Evolutionary conservation across 306 rosid genomes (phyloP), one percentile per base, ranked within the genome.

Genomic region (Quercus agrifolia): DNA sequence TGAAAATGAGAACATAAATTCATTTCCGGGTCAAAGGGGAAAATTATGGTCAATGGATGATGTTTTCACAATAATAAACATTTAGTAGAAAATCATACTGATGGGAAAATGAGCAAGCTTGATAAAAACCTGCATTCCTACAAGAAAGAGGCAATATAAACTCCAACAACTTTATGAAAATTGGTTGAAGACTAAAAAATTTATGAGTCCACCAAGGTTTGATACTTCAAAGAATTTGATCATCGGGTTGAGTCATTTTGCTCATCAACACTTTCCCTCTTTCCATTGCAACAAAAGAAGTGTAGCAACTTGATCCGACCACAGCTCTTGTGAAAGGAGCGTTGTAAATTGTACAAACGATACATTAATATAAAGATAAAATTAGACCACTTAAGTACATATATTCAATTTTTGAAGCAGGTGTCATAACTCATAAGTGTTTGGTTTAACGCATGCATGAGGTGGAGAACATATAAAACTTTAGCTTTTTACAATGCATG

Each of bases 261-360:
- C 74, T 87, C 90, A 28, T 67, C 69, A 0, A 79, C 13, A 41
- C 46, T 58, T 56, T 79, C 89, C 62, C 85, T 80, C 9, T 71
- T 69, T 64, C 92, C 90, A 66, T 88, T 80, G 86, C 92, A 89
- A 85, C 92, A 89, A 55, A 28, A 89, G 79, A 80, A 89, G 79
- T 89, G 89, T 25, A 89, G 90, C 78, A 89, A 76, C 87, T 89
- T 89, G 38, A 87, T 87, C 41, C 41, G 41, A 35, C 41, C 41
- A 35, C 41, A 35, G 41, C 41, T 35, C 41, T 8, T 35, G 2
- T 33, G 75, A 76, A 52, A 30, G 41, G 56, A 68, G 31, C 7
- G 70, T 51, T 57, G 66, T 20, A 56, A 4, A 28, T 66, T 66
- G 46, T 31, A 27, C 18, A 30, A 27, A 62, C 4, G 1, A 62